Percentiles rank a stretch among this genome's conserved stretches.
phyloP scores from a whole-genome alignment of 257 asterid genomes.

The Nemophila menziesii region DNA sequence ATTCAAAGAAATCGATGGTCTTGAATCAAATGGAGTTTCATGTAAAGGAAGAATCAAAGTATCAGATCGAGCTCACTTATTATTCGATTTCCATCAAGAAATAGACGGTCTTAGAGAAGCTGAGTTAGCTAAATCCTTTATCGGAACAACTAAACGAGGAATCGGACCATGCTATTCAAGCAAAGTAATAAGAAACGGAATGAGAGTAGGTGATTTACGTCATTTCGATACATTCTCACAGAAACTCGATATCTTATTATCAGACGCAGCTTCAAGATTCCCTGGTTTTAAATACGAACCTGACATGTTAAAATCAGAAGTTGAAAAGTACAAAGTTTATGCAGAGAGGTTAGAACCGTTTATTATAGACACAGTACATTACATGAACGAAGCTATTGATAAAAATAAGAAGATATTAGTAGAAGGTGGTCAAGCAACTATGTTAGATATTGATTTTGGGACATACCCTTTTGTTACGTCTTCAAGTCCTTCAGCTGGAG shows the following conservation, averaged over 20 bases:
- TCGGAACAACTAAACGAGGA: conserved; percentile 88
- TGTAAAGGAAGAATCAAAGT: conserved; percentile 77
- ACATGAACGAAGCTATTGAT: conserved; percentile 62
- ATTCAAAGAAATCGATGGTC: conserved; percentile 70
- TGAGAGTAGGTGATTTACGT: conserved; percentile 85
- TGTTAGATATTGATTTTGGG: conserved; percentile 90
- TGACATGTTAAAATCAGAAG: conserved; percentile 79
- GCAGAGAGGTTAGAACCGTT: conserved; percentile 88
- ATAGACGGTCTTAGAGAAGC: conserved; percentile 88
- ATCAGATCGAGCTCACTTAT: conserved; percentile 84
- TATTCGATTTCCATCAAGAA: conserved; percentile 79
- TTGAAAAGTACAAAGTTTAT: conserved; percentile 55
- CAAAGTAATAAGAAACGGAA: conserved; percentile 83
- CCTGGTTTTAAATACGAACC: conserved; percentile 56
- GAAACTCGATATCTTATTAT: conserved; percentile 69
- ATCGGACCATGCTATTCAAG: conserved; percentile 94
- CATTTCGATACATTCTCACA: conserved; percentile 84
- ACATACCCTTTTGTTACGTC: conserved; percentile 93
- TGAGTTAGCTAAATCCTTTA: conserved; percentile 76
- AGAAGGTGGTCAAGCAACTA: conserved; percentile 98
- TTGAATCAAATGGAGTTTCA: conserved; percentile 72
- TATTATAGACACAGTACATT: conserved; percentile 75
- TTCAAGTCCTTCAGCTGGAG: conserved; percentile 96
- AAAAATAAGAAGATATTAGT: conserved; percentile 63
- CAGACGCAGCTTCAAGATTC: conserved; percentile 87